Evolutionary conservation across 352 stramenopile species (phyloP).

Genomic region (Halophytophthora batemanensis): DNA sequence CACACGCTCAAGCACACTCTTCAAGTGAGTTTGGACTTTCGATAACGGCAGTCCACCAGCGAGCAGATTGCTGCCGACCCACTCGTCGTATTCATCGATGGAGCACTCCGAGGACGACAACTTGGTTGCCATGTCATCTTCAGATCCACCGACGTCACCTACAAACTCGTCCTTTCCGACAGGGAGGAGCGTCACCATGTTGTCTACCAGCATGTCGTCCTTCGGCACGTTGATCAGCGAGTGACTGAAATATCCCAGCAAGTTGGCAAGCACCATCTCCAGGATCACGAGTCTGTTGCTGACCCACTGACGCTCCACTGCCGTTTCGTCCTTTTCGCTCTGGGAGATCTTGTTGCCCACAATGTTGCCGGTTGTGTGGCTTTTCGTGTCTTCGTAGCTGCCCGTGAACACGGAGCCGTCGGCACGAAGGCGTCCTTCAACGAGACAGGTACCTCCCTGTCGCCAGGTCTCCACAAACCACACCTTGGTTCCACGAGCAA

Average conservation of each 20-base stretch:
- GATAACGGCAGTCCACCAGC: conserved; percentile 65
- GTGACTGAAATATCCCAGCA: conserved; percentile 75
- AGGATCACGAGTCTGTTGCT: conserved; percentile 67
- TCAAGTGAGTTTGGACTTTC: conserved; percentile 63
- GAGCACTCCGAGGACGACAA: conserved; percentile 52
- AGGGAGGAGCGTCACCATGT: conserved; percentile 11
- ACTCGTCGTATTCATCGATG: conserved; percentile 81
- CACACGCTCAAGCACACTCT: conserved; percentile 43
- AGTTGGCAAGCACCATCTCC: conserved; percentile 71
- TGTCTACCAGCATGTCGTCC: conserved; percentile 61
- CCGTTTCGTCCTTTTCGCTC: conserved; percentile 12
- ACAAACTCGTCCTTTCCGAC: conserved; percentile 34
- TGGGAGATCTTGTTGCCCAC: conserved; percentile 62
- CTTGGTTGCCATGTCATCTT: conserved; percentile 40
- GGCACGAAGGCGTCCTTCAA: conserved; percentile 70
- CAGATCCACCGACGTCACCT: conserved; percentile 24
- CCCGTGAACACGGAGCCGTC: conserved; percentile 73
- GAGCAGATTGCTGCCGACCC: conserved; percentile 69
- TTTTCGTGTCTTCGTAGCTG: conserved; percentile 86
- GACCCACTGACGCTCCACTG: conserved; percentile 19
- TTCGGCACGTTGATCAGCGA: conserved; percentile 54
- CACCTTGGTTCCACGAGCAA: conserved; percentile 75
- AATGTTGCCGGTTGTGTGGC: conserved; percentile 82
- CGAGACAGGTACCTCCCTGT: conserved; percentile 83
- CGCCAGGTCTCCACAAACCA: conserved; percentile 86